Conservation (phyloP, 306 rosid genomes). For the Myrica gale region DNA sequence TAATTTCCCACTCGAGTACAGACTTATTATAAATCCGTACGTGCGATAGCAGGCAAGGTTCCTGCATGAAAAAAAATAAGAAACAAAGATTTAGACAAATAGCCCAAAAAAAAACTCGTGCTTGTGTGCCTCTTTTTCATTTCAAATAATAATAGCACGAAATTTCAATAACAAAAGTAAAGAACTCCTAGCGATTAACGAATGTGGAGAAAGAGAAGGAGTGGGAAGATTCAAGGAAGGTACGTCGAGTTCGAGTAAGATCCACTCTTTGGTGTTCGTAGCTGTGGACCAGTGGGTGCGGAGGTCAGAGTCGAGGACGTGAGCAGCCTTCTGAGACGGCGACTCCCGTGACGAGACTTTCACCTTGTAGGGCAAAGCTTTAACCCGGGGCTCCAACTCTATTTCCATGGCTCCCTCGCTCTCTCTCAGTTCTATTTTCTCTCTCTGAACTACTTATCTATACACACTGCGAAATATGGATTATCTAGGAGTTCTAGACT, state of each 20-base stretch:
- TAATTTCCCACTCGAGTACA: slow-evolving; percentile 96
- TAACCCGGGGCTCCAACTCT: slow-evolving; percentile 76
- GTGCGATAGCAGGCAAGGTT: slow-evolving; percentile 83
- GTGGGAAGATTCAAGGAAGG: background rate
- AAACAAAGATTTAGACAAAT: background rate
- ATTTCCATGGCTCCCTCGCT: slow-evolving; percentile 50
- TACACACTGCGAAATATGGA: background rate
- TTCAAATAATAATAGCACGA: background rate
- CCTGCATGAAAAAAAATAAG: slow-evolving; percentile 39
- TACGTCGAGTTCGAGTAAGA: slow-evolving; percentile 79
- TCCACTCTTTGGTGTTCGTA: slow-evolving; percentile 97
- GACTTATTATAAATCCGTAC: slow-evolving; percentile 88
- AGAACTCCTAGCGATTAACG: background rate
- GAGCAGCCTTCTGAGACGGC: slow-evolving; percentile 71
- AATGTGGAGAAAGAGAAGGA: background rate
- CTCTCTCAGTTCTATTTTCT: background rate
- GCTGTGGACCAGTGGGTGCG: slow-evolving; percentile 95
- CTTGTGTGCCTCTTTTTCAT: background rate
- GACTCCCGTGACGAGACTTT: slow-evolving; percentile 87
- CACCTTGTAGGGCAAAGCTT: slow-evolving; percentile 67
- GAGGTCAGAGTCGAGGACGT: slow-evolving; percentile 87
- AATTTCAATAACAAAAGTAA: background rate
- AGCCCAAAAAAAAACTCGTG: too few relatives aligned
- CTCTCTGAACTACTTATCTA: background rate
- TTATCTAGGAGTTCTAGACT: background rate